Percentiles rank a stretch among this genome's conserved stretches.
Conservation (phyloP, 768 basidiomycete species). For the Amanita inopinata region DNA sequence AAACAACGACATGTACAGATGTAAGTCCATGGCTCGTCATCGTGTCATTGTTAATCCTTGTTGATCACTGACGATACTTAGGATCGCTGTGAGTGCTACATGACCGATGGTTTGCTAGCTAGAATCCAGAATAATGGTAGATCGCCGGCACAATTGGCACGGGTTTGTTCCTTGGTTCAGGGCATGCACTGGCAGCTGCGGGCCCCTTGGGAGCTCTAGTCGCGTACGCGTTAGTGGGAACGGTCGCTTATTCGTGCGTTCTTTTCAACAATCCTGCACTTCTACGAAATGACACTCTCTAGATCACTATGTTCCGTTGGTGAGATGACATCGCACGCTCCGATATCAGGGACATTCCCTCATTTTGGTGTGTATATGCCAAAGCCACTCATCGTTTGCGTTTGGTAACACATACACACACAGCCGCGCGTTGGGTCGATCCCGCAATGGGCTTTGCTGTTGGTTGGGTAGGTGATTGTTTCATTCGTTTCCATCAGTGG, state of each 20-base stretch:
- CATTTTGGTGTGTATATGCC: constrained; percentile 41
- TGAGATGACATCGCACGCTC: constrained; percentile 76
- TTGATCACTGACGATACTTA: constrained; percentile 14
- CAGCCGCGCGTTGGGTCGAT: constrained; percentile 49
- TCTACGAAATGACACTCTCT: not conserved
- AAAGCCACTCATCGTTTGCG: not conserved
- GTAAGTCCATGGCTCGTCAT: constrained; percentile 24
- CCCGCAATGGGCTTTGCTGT: constrained; percentile 50
- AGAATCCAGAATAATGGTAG: constrained; percentile 18
- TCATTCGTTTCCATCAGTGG: not conserved
- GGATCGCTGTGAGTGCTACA: constrained; percentile 50
- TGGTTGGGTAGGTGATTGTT: constrained; percentile 37
- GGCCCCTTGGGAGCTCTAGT: constrained; percentile 62
- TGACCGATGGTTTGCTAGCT: not conserved
- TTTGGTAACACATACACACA: not conserved
- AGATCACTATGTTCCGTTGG: constrained; percentile 58
- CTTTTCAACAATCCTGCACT: not conserved
- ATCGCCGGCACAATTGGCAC: constrained; percentile 72
- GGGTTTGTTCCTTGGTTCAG: constrained; percentile 66
- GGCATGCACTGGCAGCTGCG: constrained; percentile 45
- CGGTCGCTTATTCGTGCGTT: constrained; percentile 53
- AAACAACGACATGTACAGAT: constrained; percentile 78
- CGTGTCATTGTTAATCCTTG: not conserved
- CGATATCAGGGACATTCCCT: constrained; percentile 71
- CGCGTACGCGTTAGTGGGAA: constrained; percentile 54